These are phyloP conservation scores for Aureobasidium melanogenum DNA, from an alignment of 2,329 filamentous ascomycete species.

Conservation along the genomic window DNA sequence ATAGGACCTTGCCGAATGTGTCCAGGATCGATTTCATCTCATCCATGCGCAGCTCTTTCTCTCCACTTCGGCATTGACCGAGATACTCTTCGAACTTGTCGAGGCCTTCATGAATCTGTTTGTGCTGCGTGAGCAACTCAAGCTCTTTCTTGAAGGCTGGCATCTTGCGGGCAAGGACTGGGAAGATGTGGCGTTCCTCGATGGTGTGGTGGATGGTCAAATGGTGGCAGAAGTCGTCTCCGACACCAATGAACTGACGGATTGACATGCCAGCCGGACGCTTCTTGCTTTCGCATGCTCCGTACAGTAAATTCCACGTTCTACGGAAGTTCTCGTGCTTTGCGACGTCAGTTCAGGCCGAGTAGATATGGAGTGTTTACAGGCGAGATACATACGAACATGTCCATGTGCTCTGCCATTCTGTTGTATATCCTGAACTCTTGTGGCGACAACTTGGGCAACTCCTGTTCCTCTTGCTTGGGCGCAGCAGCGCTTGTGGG, in stretches of 20 bases:
- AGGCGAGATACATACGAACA: constrained; percentile 47
- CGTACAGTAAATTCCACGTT: constrained; percentile 63
- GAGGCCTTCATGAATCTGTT: constrained; percentile 60
- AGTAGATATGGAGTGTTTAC: background rate
- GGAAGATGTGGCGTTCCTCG: constrained; percentile 76
- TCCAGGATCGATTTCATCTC: constrained; percentile 67
- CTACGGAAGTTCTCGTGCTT: constrained; percentile 61
- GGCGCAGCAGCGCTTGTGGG: constrained; percentile 17
- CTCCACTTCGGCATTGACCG: constrained; percentile 40
- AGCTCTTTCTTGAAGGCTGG: constrained; percentile 61
- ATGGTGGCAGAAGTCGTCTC: constrained; percentile 60
- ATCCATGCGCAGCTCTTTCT: constrained; percentile 47
- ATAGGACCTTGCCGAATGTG: constrained; percentile 66
- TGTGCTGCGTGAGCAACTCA: constrained; percentile 65
- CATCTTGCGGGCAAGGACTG: constrained; percentile 67
- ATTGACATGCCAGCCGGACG: constrained; percentile 58
- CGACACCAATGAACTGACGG: constrained; percentile 57
- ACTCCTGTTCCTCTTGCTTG: constrained; percentile 25
- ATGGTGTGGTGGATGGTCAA: constrained; percentile 74
- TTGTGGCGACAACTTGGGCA: constrained; percentile 55
- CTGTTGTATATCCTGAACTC: constrained; percentile 65
- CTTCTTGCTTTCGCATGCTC: constrained; percentile 50
- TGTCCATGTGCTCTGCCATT: constrained; percentile 67
- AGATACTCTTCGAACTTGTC: constrained; percentile 27
- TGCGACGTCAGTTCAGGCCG: background rate